Conservation (phyloP, 305 asterid species). For the Plantago lanceolata region DNA sequence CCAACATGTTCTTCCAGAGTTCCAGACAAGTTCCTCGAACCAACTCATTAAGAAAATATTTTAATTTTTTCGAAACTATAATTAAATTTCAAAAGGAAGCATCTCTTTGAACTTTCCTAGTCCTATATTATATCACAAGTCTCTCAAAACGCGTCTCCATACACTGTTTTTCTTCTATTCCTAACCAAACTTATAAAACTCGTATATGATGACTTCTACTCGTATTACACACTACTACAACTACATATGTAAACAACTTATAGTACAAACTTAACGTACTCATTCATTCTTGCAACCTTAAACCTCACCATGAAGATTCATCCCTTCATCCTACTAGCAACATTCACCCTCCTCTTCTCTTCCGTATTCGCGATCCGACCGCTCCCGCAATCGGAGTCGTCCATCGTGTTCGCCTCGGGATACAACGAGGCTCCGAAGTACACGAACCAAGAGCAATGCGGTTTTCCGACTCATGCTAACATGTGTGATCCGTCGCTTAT, state of each 20-base stretch:
- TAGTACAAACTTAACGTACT: too few relatives aligned
- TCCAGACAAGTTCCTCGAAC: slow-evolving; percentile 31
- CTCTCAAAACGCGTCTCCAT: slow-evolving; percentile 25
- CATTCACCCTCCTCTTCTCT: slow-evolving; percentile 25
- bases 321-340: slow-evolving; percentile 3
- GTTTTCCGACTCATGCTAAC: slow-evolving; percentile 2
- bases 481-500: slow-evolving; percentile 38
- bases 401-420: not conserved
- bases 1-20: not conserved
- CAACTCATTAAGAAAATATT: not conserved
- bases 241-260: not conserved
- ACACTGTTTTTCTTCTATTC: not conserved
- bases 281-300: not conserved
- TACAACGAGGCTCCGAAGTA: slow-evolving; percentile 42
- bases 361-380: slow-evolving; percentile 32
- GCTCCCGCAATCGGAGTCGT: slow-evolving; percentile 5
- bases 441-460: slow-evolving; percentile 35
- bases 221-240: not conserved
- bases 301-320: not conserved
- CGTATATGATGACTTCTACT: too few relatives aligned
- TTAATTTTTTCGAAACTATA: not conserved
- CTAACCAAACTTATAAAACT: slow-evolving; percentile 11
- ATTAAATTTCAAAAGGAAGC: not conserved
- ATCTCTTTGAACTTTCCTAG: slow-evolving; percentile 15
- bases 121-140: slow-evolving; percentile 5